phyloP scores from a whole-genome alignment of 352 stramenopile species.

The Aphanomyces invadans region DNA sequence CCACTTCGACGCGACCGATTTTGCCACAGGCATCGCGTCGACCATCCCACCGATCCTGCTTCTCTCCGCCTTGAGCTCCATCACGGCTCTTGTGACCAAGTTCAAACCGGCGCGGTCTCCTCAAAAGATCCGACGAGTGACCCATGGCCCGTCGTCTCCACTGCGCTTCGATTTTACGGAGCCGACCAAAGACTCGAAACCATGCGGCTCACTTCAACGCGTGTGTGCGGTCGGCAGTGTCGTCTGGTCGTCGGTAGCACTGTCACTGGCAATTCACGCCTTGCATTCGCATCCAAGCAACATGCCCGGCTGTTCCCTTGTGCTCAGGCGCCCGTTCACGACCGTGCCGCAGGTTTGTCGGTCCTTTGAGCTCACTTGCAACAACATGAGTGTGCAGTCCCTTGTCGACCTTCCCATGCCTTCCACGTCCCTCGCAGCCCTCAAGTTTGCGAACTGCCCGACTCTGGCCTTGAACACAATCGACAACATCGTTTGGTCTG shows the following conservation, averaged over 20 bases:
- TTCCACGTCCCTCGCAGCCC: background rate
- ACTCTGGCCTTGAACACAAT: background rate
- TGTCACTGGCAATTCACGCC: background rate
- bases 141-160: background rate
- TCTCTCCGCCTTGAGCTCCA: background rate
- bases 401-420: background rate
- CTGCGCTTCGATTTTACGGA: background rate
- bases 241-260: background rate
- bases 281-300: background rate
- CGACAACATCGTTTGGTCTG: background rate
- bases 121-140: conserved; percentile 3
- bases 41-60: background rate
- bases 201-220: background rate
- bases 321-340: background rate
- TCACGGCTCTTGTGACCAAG: background rate
- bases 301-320: background rate
- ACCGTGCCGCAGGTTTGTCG: background rate
- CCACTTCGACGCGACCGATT: background rate
- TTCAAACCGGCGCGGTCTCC: background rate
- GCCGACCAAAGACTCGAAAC: background rate
- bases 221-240: background rate
- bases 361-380: background rate
- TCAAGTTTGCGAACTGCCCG: background rate
- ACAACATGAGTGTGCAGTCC: background rate
- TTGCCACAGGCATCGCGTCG: background rate